These are phyloP conservation scores for Colletotrichum viniferum DNA, from an alignment of 2,329 filamentous ascomycete genomes.

Conservation along the genomic window DNA sequence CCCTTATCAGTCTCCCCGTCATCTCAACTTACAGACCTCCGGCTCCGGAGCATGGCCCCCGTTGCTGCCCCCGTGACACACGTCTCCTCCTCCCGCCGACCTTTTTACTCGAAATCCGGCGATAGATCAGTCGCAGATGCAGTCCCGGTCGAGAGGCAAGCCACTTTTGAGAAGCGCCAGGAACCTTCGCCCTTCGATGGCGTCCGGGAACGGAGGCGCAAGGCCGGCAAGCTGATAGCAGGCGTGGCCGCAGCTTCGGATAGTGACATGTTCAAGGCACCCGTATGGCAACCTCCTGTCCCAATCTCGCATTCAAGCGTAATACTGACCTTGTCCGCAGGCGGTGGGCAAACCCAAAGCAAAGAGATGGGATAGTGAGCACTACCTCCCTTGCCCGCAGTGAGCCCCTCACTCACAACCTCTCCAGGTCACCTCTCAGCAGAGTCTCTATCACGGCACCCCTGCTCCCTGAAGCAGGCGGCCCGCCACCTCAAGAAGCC, in stretches of 20 bases:
- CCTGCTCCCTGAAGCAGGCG: conserved; percentile 80
- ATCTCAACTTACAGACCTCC: conserved; percentile 16
- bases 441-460: conserved; percentile 66
- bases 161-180: conserved; percentile 18
- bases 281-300: conserved; percentile 47
- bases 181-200: conserved; percentile 52
- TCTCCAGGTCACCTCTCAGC: conserved; percentile 58
- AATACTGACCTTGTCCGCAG: conserved; percentile 28
- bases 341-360: conserved; percentile 70
- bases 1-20: conserved; percentile 2
- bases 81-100: background rate
- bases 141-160: conserved; percentile 15
- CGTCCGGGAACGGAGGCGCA: conserved; percentile 70
- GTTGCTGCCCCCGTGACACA: background rate
- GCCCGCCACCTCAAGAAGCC: conserved; percentile 80
- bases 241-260: conserved; percentile 78
- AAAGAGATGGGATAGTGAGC: conserved; percentile 84
- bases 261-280: conserved; percentile 83
- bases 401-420: background rate
- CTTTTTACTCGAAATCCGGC: conserved; percentile 13
- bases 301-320: background rate
- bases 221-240: conserved; percentile 73
- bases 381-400: background rate
- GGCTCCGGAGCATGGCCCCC: conserved; percentile 1
- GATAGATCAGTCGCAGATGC: conserved; percentile 22